A percentile compares a stretch with the other conserved stretches of the same genome.
These are phyloP conservation scores for Serpula lacrymans DNA, from an alignment of 768 basidiomycete species.

Conservation along the genomic window DNA sequence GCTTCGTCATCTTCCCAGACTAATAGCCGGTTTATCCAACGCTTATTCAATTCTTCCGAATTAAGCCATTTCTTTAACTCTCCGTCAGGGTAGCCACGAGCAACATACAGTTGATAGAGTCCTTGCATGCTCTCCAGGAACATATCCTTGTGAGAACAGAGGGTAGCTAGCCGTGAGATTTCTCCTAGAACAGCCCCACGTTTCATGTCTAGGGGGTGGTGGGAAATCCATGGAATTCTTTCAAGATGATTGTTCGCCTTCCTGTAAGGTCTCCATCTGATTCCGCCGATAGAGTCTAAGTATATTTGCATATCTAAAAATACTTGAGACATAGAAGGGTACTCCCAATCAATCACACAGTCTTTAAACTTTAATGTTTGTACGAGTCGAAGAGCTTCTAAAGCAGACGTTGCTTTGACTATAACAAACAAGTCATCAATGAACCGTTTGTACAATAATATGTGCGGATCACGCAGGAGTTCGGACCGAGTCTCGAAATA, in stretches of 20 bases:
- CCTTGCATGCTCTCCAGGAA: neutral
- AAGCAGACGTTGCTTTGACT: conserved; percentile 1
- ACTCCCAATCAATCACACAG: conserved; percentile 10
- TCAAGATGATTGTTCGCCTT: conserved; percentile 21
- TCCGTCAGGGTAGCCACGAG: conserved; percentile 27
- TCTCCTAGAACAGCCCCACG: conserved; percentile 22
- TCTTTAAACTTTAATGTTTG: conserved; percentile 9
- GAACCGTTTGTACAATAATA: conserved; percentile 28
- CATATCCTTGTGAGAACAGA: conserved; percentile 3
- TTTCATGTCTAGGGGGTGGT: conserved; percentile 19
- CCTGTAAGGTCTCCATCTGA: conserved; percentile 12
- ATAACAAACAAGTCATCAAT: conserved; percentile 30
- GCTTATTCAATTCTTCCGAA: conserved; percentile 19
- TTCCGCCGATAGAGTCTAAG: neutral
- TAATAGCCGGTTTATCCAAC: conserved; percentile 26
- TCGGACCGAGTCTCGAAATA: conserved; percentile 3
- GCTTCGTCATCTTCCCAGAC: conserved; percentile 2
- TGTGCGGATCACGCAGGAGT: conserved; percentile 9
- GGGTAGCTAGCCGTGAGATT: conserved; percentile 16
- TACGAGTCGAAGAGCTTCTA: conserved; percentile 6
- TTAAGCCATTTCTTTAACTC: conserved; percentile 23
- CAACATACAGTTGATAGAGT: too few relatives aligned
- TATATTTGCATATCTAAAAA: conserved; percentile 14
- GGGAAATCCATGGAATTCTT: conserved; percentile 24
- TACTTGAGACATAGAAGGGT: too few relatives aligned